Conservation (phyloP, 352 stramenopile genomes). For the Globisporangium middletonii region DNA sequence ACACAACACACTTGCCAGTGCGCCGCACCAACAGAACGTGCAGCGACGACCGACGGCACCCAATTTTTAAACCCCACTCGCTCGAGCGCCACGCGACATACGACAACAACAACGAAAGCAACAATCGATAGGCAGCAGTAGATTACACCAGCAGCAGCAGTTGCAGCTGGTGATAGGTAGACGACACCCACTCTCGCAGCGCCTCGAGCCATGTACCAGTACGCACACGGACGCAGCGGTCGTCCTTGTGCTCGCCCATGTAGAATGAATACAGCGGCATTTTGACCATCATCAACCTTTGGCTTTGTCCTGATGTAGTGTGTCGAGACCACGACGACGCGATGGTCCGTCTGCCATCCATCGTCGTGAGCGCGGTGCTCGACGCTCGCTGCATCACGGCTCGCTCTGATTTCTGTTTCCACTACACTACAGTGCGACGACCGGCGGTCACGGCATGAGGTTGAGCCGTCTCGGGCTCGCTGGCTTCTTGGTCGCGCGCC, state of each 20-base stretch:
- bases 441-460: neutral
- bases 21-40: neutral
- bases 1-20: conserved; percentile 5
- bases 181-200: neutral
- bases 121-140: neutral
- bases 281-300: conserved; percentile 1
- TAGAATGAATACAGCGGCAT: conserved; percentile 24
- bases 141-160: neutral
- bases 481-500: conserved; percentile 7
- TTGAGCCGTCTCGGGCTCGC: neutral
- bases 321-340: too few species aligned
- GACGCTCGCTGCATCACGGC: neutral
- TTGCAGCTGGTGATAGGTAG: conserved; percentile 7
- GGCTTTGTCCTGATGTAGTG: neutral
- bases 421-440: neutral
- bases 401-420: neutral
- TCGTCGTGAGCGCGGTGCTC: neutral
- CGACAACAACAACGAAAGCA: neutral
- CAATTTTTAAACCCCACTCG: neutral
- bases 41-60: neutral
- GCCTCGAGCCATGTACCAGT: conserved; percentile 3
- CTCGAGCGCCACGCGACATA: neutral
- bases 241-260: conserved; percentile 9
- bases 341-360: neutral
- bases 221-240: neutral